Conservation (phyloP, 1,284 basidiomycete genomes). For the Agroathelia rolfsii region DNA sequence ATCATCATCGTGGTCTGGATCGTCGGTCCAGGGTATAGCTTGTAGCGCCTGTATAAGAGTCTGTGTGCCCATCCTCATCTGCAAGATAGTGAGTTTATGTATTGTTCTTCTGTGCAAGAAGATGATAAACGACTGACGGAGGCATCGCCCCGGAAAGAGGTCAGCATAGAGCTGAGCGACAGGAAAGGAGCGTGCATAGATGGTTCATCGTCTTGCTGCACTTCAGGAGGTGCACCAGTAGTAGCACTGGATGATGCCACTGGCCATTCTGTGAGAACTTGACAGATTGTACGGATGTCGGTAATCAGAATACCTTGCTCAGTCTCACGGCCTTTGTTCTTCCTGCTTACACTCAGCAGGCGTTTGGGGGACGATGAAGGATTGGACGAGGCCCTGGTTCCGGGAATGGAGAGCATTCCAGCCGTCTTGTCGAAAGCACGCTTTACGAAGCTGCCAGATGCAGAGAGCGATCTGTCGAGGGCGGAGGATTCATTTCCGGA, state of each 20-base stretch:
- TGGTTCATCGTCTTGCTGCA: constrained; percentile 51
- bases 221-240: constrained; percentile 10
- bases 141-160: constrained; percentile 50
- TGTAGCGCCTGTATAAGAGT: constrained; percentile 78
- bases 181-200: constrained; percentile 64
- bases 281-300: no score
- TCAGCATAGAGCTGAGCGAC: constrained; percentile 35
- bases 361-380: constrained; percentile 32
- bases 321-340: constrained; percentile 37
- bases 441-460: constrained; percentile 26
- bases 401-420: constrained; percentile 44
- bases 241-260: constrained; percentile 12
- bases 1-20: constrained; percentile 59
- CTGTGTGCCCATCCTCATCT: constrained; percentile 79
- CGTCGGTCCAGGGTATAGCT: constrained; percentile 66
- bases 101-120: constrained; percentile 10
- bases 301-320: no score
- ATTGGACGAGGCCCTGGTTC: constrained; percentile 23
- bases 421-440: constrained; percentile 43
- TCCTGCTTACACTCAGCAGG: constrained; percentile 45
- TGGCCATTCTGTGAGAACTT: no score
- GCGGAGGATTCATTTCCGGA: no score
- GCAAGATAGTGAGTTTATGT: constrained; percentile 14
- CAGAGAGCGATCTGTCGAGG: constrained; percentile 33
- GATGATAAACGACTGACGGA: constrained; percentile 44